Evolutionary conservation across 139 green algal genomes (phyloP).

Genomic region (Tetraselmis chui): DNA sequence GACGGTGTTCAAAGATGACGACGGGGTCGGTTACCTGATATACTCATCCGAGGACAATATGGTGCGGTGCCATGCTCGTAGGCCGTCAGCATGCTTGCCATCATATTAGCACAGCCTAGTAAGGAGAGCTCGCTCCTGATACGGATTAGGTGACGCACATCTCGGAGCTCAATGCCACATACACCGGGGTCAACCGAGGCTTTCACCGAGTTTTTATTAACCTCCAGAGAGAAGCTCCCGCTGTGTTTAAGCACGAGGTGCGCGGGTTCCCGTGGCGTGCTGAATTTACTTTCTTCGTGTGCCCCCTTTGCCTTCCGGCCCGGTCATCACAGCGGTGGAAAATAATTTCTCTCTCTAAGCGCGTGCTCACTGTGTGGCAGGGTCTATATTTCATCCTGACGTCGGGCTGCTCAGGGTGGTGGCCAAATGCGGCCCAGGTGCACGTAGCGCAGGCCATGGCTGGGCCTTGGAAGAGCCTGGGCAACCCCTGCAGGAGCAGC

Average conservation of each 20-base stretch:
- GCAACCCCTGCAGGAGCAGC: conserved; percentile 24
- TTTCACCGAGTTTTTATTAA: conserved; percentile 13
- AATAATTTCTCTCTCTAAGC: too few relatives aligned
- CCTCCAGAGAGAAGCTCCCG: conserved; percentile 29
- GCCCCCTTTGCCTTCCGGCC: too few relatives aligned
- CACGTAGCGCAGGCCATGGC: conserved; percentile 17
- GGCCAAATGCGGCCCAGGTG: conserved; percentile 29
- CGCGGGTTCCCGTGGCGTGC: too few relatives aligned
- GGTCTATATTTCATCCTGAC: conserved; percentile 33
- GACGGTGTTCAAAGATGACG: conserved; percentile 39
- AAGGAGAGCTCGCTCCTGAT: too few relatives aligned
- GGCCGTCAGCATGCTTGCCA: too few relatives aligned
- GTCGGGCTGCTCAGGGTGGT: conserved; percentile 45
- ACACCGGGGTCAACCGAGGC: conserved; percentile 5
- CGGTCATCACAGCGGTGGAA: too few relatives aligned
- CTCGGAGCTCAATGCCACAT: conserved; percentile 21
- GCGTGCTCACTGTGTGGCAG: too few relatives aligned
- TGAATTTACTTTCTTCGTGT: too few relatives aligned
- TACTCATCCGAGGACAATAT: conserved; percentile 41
- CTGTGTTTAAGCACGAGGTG: conserved; percentile 34
- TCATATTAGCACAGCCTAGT: too few relatives aligned
- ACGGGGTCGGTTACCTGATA: conserved; percentile 24
- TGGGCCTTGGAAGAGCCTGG: conserved; percentile 23
- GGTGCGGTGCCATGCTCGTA: neutral
- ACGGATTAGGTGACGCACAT: conserved; percentile 32